Percentiles rank a stretch among this genome's conserved stretches.
Evolutionary conservation across 1,284 basidiomycete genomes (phyloP).

Genomic region (Neolentinus lepideus): DNA sequence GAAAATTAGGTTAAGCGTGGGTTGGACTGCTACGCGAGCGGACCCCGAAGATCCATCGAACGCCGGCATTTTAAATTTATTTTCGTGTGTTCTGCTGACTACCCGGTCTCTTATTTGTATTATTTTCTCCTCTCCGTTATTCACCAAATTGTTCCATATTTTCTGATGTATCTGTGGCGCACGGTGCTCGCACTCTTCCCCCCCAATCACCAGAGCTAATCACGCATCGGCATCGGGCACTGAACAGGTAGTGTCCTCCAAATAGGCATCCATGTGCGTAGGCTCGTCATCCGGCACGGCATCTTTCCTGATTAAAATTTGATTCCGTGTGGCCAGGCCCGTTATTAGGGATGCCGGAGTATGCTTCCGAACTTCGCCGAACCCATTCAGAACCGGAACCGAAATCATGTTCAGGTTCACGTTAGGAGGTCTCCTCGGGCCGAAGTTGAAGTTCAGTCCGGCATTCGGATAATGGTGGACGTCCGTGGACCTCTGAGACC

Average conservation of each 20-base stretch:
- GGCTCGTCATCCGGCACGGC: background rate
- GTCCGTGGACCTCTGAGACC: too few relatives aligned
- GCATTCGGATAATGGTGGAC: too few relatives aligned
- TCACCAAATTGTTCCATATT: background rate
- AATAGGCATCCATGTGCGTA: background rate
- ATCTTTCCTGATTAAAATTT: background rate
- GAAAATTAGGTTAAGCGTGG: slow-evolving; percentile 4
- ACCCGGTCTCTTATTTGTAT: background rate
- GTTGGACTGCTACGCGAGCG: background rate
- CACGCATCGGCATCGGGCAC: background rate
- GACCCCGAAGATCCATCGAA: slow-evolving; percentile 1
- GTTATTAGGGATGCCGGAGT: too few relatives aligned
- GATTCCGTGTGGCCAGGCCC: background rate
- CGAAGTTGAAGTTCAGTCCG: too few relatives aligned
- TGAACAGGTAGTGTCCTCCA: background rate
- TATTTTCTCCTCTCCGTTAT: background rate
- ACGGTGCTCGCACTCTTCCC: background rate
- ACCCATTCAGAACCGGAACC: too few relatives aligned
- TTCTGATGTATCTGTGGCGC: background rate
- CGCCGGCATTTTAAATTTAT: background rate
- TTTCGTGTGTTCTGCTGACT: background rate
- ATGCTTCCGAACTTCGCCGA: too few relatives aligned
- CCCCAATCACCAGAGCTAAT: background rate
- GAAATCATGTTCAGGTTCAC: too few relatives aligned
- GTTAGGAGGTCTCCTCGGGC: too few relatives aligned